Conservation (phyloP, 768 basidiomycete species). For the Astraeus odoratus region DNA sequence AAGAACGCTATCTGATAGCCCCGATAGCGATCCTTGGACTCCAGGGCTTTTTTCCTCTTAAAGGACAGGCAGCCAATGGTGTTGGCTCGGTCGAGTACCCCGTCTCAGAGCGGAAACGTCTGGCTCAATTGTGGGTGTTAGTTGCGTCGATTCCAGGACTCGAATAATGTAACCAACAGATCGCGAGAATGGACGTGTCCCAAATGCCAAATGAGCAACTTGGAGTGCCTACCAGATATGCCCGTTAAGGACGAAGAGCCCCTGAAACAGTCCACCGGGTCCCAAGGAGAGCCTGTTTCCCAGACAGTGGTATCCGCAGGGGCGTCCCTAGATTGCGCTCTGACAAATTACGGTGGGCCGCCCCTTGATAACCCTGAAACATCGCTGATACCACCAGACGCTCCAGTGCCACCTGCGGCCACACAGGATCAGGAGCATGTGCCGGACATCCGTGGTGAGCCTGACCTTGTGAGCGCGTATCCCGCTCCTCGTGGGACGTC, state of each 20-base stretch:
- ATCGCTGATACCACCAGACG: slow-evolving; percentile 13
- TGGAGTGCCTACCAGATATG: slow-evolving; percentile 68
- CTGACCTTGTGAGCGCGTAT: slow-evolving; percentile 14
- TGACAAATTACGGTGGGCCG: slow-evolving; percentile 5
- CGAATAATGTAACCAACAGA: slow-evolving; percentile 32
- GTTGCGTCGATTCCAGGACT: slow-evolving; percentile 1
- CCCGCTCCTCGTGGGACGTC: slow-evolving; percentile 14
- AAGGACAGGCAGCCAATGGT: slow-evolving; percentile 80
- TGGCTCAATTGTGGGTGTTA: slow-evolving; percentile 62
- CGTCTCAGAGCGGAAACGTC: slow-evolving; percentile 62
- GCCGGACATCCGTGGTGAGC: slow-evolving; percentile 5
- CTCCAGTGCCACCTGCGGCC: slow-evolving; percentile 10
- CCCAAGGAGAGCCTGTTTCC: slow-evolving; percentile 16
- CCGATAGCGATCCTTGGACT: slow-evolving; percentile 73
- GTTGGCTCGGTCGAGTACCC: slow-evolving; percentile 86
- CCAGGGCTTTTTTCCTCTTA: slow-evolving; percentile 85
- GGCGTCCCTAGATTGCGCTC: neutral
- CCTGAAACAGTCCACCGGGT: slow-evolving; percentile 9
- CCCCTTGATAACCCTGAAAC: slow-evolving; percentile 8
- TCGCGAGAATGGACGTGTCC: slow-evolving; percentile 80
- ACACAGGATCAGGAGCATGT: slow-evolving; percentile 8
- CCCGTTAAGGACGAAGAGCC: slow-evolving; percentile 12
- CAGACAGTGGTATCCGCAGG: neutral
- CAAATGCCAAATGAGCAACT: slow-evolving; percentile 60
- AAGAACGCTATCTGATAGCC: slow-evolving; percentile 7